Base-by-base conservation (phyloP, 2,329 filamentous ascomycete species). In the Rasamsonia emersonii region DNA sequence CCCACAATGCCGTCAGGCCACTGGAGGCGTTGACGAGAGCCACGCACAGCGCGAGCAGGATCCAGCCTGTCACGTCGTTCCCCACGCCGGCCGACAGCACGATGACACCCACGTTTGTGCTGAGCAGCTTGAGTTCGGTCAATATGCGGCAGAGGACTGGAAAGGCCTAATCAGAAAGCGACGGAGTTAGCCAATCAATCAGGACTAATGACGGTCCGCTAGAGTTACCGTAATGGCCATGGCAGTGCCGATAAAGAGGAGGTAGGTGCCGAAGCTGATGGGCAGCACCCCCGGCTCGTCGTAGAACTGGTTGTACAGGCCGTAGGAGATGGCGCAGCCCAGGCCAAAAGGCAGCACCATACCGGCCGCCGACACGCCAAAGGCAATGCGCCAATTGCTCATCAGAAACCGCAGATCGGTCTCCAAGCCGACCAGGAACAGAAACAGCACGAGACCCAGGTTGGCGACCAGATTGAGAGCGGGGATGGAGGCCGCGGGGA, bases 101-200 rank as follows among this genome's bases (percentile, higher is more conserved):
- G 21, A 93, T 93, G 20, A 94, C 75, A 50, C 88, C 88, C 4
- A 94, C 88, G 1, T 80, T 74, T 2, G 86, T 91, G 33, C 73
- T 65, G 4, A 96, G 76, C 30, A 96, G 68, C 47, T 94, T 91
- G 32, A 96, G 67, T 57, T 94, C 88, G 0, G 86, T 89, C 43
- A 96, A 65, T 44, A 96, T 96, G 55, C 89, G 83, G 51, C 89
- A 95, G 9, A 96, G 73, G 0, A 96, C 89, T 0, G 89, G 89
- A 47, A 96, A 81, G 9, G 77, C 77, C 70, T 75, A 44, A 39
- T 16, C 21, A 26, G 9, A 11, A 23, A 21, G 5, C 16, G 15
- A 20, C 11, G 7, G 4, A 7, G 15, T 24, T 23, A 16, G 9
- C 25, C 5, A 17, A 21, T 24, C 5, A 8, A 9, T n/a, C 13